Conservation (phyloP, 1,139 yeast genomes). For the Spencermartinsiella ligniputridi region DNA sequence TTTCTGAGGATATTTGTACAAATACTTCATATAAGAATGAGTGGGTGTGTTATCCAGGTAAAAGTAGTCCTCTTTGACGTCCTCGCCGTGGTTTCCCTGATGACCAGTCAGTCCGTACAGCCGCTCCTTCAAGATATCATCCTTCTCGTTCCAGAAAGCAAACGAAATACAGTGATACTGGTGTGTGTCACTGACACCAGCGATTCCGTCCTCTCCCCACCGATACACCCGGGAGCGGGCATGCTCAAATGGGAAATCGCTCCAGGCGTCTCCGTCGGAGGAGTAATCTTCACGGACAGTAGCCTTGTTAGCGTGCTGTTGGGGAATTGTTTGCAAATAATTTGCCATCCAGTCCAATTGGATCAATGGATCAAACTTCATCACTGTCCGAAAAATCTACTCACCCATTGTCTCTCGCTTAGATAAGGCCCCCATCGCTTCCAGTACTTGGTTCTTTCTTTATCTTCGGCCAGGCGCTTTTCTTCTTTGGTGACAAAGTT, state of each 20-base stretch:
- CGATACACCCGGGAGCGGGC: slow-evolving; percentile 80
- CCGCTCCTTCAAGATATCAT: slow-evolving; percentile 80
- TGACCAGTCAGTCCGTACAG: slow-evolving; percentile 88
- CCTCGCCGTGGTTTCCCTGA: slow-evolving; percentile 96
- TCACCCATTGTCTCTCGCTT: slow-evolving; percentile 82
- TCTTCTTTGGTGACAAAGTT: slow-evolving; percentile 55
- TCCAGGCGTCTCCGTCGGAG: slow-evolving; percentile 84
- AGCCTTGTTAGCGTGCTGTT: slow-evolving; percentile 36
- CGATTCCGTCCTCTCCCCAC: slow-evolving; percentile 97
- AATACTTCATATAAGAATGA: slow-evolving; percentile 88
- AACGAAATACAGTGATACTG: slow-evolving; percentile 71
- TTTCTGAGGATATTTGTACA: slow-evolving; percentile 86
- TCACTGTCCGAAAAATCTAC: too few relatives aligned
- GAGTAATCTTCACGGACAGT: slow-evolving; percentile 94
- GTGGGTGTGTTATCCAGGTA: slow-evolving; percentile 90
- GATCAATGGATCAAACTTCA: too few relatives aligned
- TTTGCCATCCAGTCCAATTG: neutral
- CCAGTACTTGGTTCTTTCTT: slow-evolving; percentile 58
- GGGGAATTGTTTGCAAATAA: neutral
- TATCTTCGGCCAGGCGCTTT: slow-evolving; percentile 57
- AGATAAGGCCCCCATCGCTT: slow-evolving; percentile 91
- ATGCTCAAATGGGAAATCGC: slow-evolving; percentile 82
- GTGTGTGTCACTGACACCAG: slow-evolving; percentile 85
- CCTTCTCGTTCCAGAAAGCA: slow-evolving; percentile 92
- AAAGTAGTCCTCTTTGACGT: slow-evolving; percentile 81